Conservation (phyloP, 768 basidiomycete species). For the Podaxis sp. region DNA sequence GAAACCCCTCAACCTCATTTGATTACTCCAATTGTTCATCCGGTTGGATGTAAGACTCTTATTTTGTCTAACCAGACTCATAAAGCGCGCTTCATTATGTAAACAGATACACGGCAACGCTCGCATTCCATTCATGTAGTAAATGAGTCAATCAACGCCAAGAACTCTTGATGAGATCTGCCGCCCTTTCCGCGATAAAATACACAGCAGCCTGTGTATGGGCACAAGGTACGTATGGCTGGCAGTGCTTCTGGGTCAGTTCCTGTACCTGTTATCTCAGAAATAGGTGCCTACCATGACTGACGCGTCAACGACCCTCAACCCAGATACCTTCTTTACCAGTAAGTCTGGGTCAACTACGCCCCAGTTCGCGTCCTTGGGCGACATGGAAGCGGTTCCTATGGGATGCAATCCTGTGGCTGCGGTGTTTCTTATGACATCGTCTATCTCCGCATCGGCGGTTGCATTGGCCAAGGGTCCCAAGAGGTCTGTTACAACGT, state of each 20-base stretch:
- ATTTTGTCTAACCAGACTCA: too few relatives aligned
- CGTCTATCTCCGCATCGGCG: conserved; percentile 6
- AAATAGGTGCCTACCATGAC: conserved; percentile 26
- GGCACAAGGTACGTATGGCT: conserved; percentile 4
- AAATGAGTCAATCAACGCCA: background rate
- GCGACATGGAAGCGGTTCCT: conserved; percentile 34
- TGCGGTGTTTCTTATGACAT: conserved; percentile 20
- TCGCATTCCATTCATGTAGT: background rate
- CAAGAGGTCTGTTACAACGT: conserved; percentile 1
- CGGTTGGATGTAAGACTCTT: too few relatives aligned
- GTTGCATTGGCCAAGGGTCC: conserved; percentile 12
- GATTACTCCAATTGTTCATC: too few relatives aligned
- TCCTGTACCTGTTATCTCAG: background rate
- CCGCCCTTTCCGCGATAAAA: conserved; percentile 15
- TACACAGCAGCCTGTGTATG: conserved; percentile 7
- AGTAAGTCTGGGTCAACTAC: conserved; percentile 38
- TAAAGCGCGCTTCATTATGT: too few relatives aligned
- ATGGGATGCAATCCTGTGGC: conserved; percentile 29
- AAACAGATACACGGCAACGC: background rate
- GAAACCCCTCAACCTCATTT: too few relatives aligned
- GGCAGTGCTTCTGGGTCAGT: background rate
- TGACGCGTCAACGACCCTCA: conserved; percentile 40
- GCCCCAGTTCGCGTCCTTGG: conserved; percentile 25
- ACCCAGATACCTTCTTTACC: conserved; percentile 33
- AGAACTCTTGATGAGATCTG: conserved; percentile 9